Evolutionary conservation across 1,284 basidiomycete species (phyloP).

Genomic region (Microbotryum violaceum): DNA sequence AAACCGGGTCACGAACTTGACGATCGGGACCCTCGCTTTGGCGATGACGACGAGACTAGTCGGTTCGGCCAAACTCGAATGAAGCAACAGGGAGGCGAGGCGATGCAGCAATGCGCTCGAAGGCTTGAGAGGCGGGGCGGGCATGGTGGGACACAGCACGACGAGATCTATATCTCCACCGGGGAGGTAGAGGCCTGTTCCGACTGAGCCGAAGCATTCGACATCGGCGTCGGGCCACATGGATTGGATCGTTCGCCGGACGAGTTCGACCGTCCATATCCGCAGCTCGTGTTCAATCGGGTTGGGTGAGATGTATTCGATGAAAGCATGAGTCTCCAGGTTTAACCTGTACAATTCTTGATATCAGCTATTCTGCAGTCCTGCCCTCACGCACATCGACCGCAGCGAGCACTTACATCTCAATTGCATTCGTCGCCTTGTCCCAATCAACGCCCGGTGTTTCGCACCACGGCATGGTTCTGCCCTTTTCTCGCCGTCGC

Average conservation of each 20-base stretch:
- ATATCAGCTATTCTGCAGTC: constrained; percentile 1
- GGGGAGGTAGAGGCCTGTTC: constrained; percentile 90
- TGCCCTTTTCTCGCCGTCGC: constrained; percentile 27
- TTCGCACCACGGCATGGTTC: constrained; percentile 58
- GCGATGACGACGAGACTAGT: constrained; percentile 32
- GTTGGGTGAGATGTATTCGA: constrained; percentile 79
- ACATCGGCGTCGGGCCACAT: constrained; percentile 75
- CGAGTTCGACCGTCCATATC: constrained; percentile 63
- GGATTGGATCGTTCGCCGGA: constrained; percentile 57
- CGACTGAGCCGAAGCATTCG: constrained; percentile 83
- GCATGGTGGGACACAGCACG: constrained; percentile 40
- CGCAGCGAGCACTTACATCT: constrained; percentile 53
- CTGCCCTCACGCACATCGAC: constrained; percentile 2
- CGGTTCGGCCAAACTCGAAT: constrained; percentile 27
- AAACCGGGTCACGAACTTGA: constrained; percentile 77
- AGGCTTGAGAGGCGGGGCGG: constrained; percentile 24
- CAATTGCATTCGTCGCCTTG: constrained; percentile 65
- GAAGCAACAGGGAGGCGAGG: constrained; percentile 30
- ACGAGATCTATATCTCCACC: constrained; percentile 61
- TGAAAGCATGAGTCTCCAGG: constrained; percentile 74
- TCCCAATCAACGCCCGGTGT: constrained; percentile 67
- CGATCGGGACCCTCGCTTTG: constrained; percentile 51
- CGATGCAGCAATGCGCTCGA: constrained; percentile 24
- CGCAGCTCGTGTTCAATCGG: constrained; percentile 76
- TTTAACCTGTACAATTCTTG: constrained; percentile 54